Base-by-base conservation (phyloP, 768 basidiomycete genomes). In the Leccinum uliginosum region DNA sequence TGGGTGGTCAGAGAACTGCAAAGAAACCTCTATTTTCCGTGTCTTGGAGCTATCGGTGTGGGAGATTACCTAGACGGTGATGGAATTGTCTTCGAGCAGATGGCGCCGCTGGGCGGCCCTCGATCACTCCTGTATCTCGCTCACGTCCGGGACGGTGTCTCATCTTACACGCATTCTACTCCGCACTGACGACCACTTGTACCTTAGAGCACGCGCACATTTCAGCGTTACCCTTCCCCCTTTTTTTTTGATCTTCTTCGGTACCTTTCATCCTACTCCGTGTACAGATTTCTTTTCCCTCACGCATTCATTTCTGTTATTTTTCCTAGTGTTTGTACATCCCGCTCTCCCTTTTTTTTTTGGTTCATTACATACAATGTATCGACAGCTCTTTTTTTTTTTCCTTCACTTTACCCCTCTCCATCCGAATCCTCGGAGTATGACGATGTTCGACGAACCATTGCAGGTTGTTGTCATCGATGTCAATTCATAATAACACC, bases 1-100 rank as follows among this genome's bases (percentile, higher is more conserved):
- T 46, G 86, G 85, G 23, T 93, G 89, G 87, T 83, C 84, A 9
- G 91, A 93, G 71, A 80, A 85, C 65, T 85, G 85, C 54, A 91
- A 90, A 69, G 90, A 92, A 59, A 65, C 83, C 19, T 74, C 80
- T 15, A 74, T 85, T 69, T 92, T 93, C 75, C 83, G 91, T 26
- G 82, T 93, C 49, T 71, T 93, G 65, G 91, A 93, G 73, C 85
- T 83, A 14, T 86, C 89, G 4, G 78, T 92, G 38, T 76, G 92
- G 64, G 91, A 93, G 75, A 78, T 90, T 53, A 73, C 76, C 51
- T 87, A 69, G 68, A 50, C 15, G 34, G 50, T 32, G 27, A 47
- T 35, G 19, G 17, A 38, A 43, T 34, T 17, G 38, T 35, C 27
- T 40, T 59, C 46, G 46, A 52, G 47, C 50, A 50, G 30, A 51